phyloP scores from a whole-genome alignment of 345 rosid genomes.

The Atalantia buxifolia region DNA sequence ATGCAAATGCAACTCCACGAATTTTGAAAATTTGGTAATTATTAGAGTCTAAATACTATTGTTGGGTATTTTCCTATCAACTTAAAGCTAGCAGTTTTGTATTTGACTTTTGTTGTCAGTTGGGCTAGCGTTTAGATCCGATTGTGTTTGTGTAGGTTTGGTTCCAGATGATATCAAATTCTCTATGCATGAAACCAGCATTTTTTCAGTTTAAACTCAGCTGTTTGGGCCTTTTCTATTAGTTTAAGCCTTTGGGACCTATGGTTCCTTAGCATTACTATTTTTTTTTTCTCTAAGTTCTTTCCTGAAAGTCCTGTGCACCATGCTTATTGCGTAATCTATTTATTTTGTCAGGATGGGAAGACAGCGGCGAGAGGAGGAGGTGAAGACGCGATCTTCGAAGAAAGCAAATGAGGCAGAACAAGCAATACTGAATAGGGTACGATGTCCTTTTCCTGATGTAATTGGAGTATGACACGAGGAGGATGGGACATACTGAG shows the following conservation, averaged over 20 bases:
- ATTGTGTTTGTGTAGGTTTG: background rate
- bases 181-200: background rate
- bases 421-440: slow-evolving; percentile 77
- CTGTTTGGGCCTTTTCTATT: background rate
- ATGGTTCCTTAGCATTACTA: background rate
- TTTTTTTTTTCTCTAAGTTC: background rate
- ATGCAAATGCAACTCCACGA: background rate
- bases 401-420: slow-evolving; percentile 81
- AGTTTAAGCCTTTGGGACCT: background rate
- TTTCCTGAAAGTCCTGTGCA: background rate
- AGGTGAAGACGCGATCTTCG: slow-evolving; percentile 74
- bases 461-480: slow-evolving; percentile 3
- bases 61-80: background rate
- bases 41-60: no score
- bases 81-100: background rate
- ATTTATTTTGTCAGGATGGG: slow-evolving; percentile 58
- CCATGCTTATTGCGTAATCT: background rate
- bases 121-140: background rate
- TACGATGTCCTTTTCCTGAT: slow-evolving; percentile 23
- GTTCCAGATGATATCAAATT: background rate
- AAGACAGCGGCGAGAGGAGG: slow-evolving; percentile 96
- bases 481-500: background rate
- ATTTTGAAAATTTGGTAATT: background rate
- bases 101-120: background rate
- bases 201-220: background rate